Percentiles rank a stretch among this genome's conserved stretches.
These are phyloP conservation scores for Lodderomyces parapsilosis DNA, from an alignment of 1,139 yeast genomes.

Conservation along the genomic window DNA sequence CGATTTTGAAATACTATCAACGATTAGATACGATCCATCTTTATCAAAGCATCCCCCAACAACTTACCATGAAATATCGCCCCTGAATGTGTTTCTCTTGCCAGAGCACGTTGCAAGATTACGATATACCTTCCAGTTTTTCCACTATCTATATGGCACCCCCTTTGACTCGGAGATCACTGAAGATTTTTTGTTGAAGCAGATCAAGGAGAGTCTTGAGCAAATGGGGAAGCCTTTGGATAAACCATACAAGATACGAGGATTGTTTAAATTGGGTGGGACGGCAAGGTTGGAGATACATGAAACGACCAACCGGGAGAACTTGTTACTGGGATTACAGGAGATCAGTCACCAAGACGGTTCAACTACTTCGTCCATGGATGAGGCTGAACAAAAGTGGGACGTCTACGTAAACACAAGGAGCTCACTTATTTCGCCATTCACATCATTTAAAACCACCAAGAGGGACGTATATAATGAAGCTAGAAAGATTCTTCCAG, in stretches of 20 bases:
- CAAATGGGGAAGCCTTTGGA: slow-evolving; percentile 24
- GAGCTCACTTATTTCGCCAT: slow-evolving; percentile 61
- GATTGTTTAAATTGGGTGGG: slow-evolving; percentile 51
- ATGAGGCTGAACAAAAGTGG: slow-evolving; percentile 41
- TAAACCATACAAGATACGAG: slow-evolving; percentile 57
- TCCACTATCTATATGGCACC: slow-evolving; percentile 30
- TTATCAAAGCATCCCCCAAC: slow-evolving; percentile 30
- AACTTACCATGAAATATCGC: slow-evolving; percentile 24
- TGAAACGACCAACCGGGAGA: slow-evolving; percentile 31
- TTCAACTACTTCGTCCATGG: too few relatives aligned
- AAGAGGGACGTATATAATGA: slow-evolving; percentile 58
- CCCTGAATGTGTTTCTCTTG: slow-evolving; percentile 55
- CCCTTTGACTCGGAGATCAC: slow-evolving; percentile 35
- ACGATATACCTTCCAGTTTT: slow-evolving; percentile 52
- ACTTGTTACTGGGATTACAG: slow-evolving; percentile 34
- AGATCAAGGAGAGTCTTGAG: slow-evolving; percentile 44
- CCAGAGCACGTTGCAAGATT: slow-evolving; percentile 65
- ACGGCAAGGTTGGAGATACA: slow-evolving; percentile 51
- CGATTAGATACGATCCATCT: slow-evolving; percentile 71
- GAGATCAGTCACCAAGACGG: too few relatives aligned
- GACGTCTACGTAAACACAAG: slow-evolving; percentile 61
- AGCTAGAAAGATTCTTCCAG: slow-evolving; percentile 57
- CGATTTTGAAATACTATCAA: slow-evolving; percentile 58
- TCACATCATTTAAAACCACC: slow-evolving; percentile 89
- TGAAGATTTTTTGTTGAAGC: slow-evolving; percentile 38